Conservation (phyloP, 2,329 filamentous ascomycete species). For the Fusarium sp. region DNA sequence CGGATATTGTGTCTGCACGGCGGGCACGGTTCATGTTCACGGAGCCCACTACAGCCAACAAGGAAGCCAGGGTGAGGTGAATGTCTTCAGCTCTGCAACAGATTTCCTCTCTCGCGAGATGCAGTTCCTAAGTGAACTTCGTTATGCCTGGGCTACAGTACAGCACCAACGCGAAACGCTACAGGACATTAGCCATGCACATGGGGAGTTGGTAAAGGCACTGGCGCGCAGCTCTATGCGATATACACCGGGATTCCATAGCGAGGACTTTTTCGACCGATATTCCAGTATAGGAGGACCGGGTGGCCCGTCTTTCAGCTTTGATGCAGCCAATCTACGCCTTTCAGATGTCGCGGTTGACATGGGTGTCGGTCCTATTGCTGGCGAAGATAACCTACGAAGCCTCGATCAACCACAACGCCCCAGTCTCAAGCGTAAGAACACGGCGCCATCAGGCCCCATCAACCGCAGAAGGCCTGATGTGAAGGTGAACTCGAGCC, state of each 20-base stretch:
- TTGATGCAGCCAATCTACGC: slow-evolving; percentile 81
- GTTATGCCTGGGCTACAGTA: slow-evolving; percentile 80
- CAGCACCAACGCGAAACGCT: slow-evolving; percentile 85
- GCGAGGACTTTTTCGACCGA: slow-evolving; percentile 89
- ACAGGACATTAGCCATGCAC: slow-evolving; percentile 81
- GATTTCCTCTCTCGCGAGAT: slow-evolving; percentile 83
- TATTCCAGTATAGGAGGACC: slow-evolving; percentile 71
- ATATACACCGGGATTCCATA: slow-evolving; percentile 83
- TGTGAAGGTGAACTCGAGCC: slow-evolving; percentile 51
- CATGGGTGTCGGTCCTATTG: slow-evolving; percentile 68
- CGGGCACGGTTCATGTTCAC: slow-evolving; percentile 89
- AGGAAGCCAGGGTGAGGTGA: slow-evolving; percentile 64
- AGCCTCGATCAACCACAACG: slow-evolving; percentile 48
- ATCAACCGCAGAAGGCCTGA: slow-evolving; percentile 57
- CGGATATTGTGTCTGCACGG: slow-evolving; percentile 87
- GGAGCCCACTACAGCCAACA: slow-evolving; percentile 80
- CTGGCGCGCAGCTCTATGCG: slow-evolving; percentile 74
- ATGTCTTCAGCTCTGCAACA: slow-evolving; percentile 71
- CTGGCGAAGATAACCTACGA: slow-evolving; percentile 59
- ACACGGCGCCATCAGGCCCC: slow-evolving; percentile 55
- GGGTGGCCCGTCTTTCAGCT: slow-evolving; percentile 70
- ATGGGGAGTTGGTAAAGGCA: slow-evolving; percentile 82
- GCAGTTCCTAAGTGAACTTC: slow-evolving; percentile 81
- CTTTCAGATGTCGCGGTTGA: slow-evolving; percentile 76
- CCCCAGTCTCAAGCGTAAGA: slow-evolving; percentile 65